Evolutionary conservation across 2,329 filamentous ascomycete species (phyloP).

Genomic region (Aphanocladium album): DNA sequence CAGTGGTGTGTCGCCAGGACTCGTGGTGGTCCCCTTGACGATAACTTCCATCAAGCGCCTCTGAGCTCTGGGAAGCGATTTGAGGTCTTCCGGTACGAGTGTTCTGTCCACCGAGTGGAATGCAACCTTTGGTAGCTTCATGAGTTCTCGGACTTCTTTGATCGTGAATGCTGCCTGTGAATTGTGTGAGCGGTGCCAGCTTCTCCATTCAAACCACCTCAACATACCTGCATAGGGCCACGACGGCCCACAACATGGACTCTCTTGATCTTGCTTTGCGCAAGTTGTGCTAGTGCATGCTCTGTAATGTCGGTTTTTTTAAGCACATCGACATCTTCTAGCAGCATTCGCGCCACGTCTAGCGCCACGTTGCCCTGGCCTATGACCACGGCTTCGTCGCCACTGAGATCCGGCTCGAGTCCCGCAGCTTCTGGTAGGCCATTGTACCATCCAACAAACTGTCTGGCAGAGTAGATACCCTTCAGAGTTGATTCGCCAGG

Average conservation of each 20-base stretch:
- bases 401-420: slow-evolving; percentile 68
- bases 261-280: slow-evolving; percentile 66
- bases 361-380: slow-evolving; percentile 96
- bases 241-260: slow-evolving; percentile 86
- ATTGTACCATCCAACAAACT: slow-evolving; percentile 98
- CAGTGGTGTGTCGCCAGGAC: slow-evolving; percentile 46
- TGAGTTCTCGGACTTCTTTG: slow-evolving; percentile 85
- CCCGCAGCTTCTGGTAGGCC: slow-evolving; percentile 77
- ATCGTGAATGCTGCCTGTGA: slow-evolving; percentile 83
- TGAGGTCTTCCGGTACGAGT: slow-evolving; percentile 63
- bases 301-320: slow-evolving; percentile 84
- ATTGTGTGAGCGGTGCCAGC: background rate
- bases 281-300: slow-evolving; percentile 69
- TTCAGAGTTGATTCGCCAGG: slow-evolving; percentile 68
- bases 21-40: slow-evolving; percentile 61
- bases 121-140: slow-evolving; percentile 66
- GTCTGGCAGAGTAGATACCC: slow-evolving; percentile 80
- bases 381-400: slow-evolving; percentile 80
- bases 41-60: slow-evolving; percentile 78
- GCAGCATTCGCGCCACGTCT: slow-evolving; percentile 83
- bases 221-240: slow-evolving; percentile 74
- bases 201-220: background rate
- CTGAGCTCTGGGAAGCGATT: slow-evolving; percentile 67
- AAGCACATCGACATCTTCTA: slow-evolving; percentile 69
- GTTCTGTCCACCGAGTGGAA: slow-evolving; percentile 64